These are phyloP conservation scores for Ustilago tritici DNA, from an alignment of 1,284 basidiomycete genomes.

Conservation along the genomic window DNA sequence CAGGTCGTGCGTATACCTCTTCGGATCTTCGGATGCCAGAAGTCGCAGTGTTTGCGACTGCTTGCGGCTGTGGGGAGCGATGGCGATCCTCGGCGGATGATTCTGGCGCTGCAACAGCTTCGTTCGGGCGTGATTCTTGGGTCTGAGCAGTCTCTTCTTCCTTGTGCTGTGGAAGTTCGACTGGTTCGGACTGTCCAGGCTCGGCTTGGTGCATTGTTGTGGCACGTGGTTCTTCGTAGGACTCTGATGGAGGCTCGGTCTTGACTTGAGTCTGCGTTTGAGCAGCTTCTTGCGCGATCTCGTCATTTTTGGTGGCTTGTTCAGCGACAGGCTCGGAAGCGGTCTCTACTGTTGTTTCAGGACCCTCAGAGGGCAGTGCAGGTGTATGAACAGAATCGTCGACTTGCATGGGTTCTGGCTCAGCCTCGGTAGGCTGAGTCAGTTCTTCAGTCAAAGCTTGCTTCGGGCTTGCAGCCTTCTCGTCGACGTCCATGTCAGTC, in stretches of 20 bases:
- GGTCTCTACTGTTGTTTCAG: conserved; percentile 3
- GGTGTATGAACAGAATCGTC: conserved; percentile 41
- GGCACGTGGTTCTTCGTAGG: conserved; percentile 7
- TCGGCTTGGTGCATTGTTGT: neutral
- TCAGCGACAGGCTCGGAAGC: neutral
- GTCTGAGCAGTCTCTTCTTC: neutral
- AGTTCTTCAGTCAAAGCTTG: neutral
- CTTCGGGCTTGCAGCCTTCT: conserved; percentile 8
- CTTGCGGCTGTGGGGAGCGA: conserved; percentile 13
- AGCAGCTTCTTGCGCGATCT: neutral
- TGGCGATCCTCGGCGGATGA: neutral
- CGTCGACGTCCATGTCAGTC: conserved; percentile 37
- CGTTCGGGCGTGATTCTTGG: neutral
- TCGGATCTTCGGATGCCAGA: conserved; percentile 9
- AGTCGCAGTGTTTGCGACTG: neutral
- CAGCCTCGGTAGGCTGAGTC: conserved; percentile 7
- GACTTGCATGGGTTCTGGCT: conserved; percentile 31
- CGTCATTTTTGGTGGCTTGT: neutral
- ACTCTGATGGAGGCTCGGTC: conserved; percentile 15
- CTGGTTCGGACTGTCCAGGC: neutral
- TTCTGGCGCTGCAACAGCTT: neutral
- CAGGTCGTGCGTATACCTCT: conserved; percentile 8
- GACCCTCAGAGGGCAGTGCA: conserved; percentile 21
- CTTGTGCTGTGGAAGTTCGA: neutral
- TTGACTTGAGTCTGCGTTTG: conserved; percentile 11